Base-by-base conservation (phyloP, 1,284 basidiomycete species). In the Trichosporon sp. region DNA sequence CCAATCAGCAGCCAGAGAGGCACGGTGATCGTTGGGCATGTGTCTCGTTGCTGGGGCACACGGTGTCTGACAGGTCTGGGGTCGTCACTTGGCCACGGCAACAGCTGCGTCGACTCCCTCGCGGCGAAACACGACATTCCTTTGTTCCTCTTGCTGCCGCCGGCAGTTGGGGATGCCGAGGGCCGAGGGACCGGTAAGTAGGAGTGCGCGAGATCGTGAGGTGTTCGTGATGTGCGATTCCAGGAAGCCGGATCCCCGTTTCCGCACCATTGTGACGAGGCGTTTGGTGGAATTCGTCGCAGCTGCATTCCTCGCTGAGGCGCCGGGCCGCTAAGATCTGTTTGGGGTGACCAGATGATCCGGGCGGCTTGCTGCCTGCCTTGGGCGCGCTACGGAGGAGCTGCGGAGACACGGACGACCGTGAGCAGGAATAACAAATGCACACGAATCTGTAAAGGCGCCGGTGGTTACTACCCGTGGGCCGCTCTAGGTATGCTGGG, bases 81-180 rank as follows among this genome's bases (percentile, higher is more conserved):
- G 51, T 16, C 16, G 19, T n/a, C 19, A 21, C 21, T 54, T 26
- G 51, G 19, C 21, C 51, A 21, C 51, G 11, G 7, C 51, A 54
- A 16, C 21, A 21, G 21, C 51, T 21, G 5, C 43, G n/a, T 16
- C 51, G 3, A 26, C 51, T 54, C 51, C 4, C 8, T 19, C 7
- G 19, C 51, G 51, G 51, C 19, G 51, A 54, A 54, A 54, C 51
- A 19, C 7, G 10, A 12, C 51, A 21, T 21, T 21, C 51, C 51
- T 54, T 16, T n/a, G 51, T 54, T 54, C 51, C 51, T 54, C 51
- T 16, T 54, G 51, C 51, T 54, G 51, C 51, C 51, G 51, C 51
- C 51, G 51, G 51, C 51, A 54, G 51, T 54, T 26, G 51, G 51
- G 51, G 51, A 54, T 54, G 51, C 51, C 51, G 51, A 54, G 51